A percentile compares a stretch with the other conserved stretches of the same genome.
phyloP scores from a whole-genome alignment of 106 monocot genomes.

The Narthecium ossifragum region DNA sequence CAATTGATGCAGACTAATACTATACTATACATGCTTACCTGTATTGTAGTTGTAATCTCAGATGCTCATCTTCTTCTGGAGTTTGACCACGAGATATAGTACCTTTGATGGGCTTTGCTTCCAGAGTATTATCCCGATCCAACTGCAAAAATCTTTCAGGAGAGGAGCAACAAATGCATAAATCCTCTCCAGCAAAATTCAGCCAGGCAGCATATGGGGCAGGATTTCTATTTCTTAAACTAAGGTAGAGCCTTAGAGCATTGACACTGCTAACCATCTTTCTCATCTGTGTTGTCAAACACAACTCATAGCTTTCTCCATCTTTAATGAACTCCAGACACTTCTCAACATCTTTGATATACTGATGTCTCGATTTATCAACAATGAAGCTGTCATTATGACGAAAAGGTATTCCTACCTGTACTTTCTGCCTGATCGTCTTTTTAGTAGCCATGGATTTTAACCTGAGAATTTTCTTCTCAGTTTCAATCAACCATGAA shows the following conservation, averaged over 20 bases:
- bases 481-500: slow-evolving; percentile 66
- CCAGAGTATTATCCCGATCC: slow-evolving; percentile 51
- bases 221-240: slow-evolving; percentile 74
- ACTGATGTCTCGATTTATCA: slow-evolving; percentile 73
- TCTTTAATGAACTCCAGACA: slow-evolving; percentile 77
- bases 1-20: too few species aligned
- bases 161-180: slow-evolving; percentile 82
- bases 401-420: not conserved
- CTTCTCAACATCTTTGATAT: slow-evolving; percentile 66
- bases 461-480: slow-evolving; percentile 66
- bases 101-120: slow-evolving; percentile 98
- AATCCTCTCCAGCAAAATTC: slow-evolving; percentile 64
- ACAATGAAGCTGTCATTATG: slow-evolving; percentile 32
- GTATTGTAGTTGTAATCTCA: slow-evolving; percentile 61
- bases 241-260: slow-evolving; percentile 55
- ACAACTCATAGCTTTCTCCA: slow-evolving; percentile 94
- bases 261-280: slow-evolving; percentile 37
- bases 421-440: slow-evolving; percentile 11
- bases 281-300: slow-evolving; percentile 89
- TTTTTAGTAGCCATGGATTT: slow-evolving; percentile 23
- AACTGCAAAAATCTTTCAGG: slow-evolving; percentile 87
- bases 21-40: too few species aligned
- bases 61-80: slow-evolving; percentile 63
- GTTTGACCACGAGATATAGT: slow-evolving; percentile 84
- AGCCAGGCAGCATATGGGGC: slow-evolving; percentile 98